phyloP scores from a whole-genome alignment of 306 rosid genomes.

The Lupinus albus region DNA sequence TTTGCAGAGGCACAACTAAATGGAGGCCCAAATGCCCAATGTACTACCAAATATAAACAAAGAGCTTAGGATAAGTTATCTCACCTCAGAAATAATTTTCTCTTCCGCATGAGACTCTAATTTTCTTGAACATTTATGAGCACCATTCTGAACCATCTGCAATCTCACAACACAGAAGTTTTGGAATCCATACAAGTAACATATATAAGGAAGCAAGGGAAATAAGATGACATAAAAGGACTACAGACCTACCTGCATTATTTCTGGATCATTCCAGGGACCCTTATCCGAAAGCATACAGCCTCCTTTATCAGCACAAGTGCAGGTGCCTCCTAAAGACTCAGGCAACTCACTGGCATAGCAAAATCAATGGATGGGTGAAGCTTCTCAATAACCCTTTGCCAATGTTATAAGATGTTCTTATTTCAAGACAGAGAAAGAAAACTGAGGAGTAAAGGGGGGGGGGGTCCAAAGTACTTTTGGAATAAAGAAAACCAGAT shows the following conservation, averaged over 20 bases:
- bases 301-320: slow-evolving; percentile 82
- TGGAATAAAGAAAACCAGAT: background rate
- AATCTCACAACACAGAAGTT: slow-evolving; percentile 36
- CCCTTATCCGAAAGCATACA: slow-evolving; percentile 92
- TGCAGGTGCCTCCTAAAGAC: slow-evolving; percentile 86
- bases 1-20: slow-evolving; percentile 29
- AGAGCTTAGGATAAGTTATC: slow-evolving; percentile 40
- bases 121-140: slow-evolving; percentile 63
- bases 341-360: slow-evolving; percentile 81
- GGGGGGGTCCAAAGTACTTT: too few species aligned
- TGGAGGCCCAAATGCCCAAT: slow-evolving; percentile 12
- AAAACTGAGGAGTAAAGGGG: too few species aligned
- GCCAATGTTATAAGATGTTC: background rate
- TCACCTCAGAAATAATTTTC: slow-evolving; percentile 53
- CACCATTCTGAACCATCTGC: slow-evolving; percentile 86
- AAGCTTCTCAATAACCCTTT: slow-evolving; percentile 6
- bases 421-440: background rate
- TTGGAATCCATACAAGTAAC: slow-evolving; percentile 9
- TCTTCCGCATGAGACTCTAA: slow-evolving; percentile 38
- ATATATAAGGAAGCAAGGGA: slow-evolving; percentile 5
- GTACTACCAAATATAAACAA: slow-evolving; percentile 33
- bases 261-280: slow-evolving; percentile 81
- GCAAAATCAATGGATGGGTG: slow-evolving; percentile 29
- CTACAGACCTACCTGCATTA: slow-evolving; percentile 50
- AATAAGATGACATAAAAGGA: slow-evolving; percentile 2